These are phyloP conservation scores for Circinella minor DNA, from an alignment of 371 early-diverging fungal genomes.

Conservation along the genomic window DNA sequence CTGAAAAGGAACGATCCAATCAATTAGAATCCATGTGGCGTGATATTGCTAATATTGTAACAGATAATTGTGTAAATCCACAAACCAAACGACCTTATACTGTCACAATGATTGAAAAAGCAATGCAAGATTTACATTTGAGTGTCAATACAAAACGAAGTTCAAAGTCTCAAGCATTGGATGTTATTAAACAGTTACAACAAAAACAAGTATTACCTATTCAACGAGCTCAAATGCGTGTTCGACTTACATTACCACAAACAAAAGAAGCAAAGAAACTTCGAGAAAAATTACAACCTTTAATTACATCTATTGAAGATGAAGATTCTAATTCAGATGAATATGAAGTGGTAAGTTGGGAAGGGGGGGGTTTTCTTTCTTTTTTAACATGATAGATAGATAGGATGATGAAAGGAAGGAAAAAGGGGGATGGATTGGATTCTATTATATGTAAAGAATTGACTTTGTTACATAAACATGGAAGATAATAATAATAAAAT, in stretches of 20 bases:
- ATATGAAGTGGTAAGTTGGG: slow-evolving; percentile 83
- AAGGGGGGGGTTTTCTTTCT: too few species aligned
- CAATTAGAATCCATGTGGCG: slow-evolving; percentile 80
- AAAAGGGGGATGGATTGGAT: too few species aligned
- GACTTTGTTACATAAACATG: slow-evolving; percentile 5
- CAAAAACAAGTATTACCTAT: slow-evolving; percentile 89
- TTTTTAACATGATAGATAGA: neutral
- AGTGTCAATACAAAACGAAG: slow-evolving; percentile 86
- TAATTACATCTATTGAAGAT: slow-evolving; percentile 82
- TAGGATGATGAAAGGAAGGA: too few species aligned
- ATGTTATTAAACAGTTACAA: slow-evolving; percentile 91
- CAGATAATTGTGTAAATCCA: slow-evolving; percentile 95
- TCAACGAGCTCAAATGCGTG: slow-evolving; percentile 91
- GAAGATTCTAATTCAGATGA: slow-evolving; percentile 81
- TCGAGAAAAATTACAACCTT: slow-evolving; percentile 74
- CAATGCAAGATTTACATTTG: slow-evolving; percentile 91
- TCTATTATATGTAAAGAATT: too few species aligned
- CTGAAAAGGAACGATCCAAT: slow-evolving; percentile 91
- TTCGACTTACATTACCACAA: slow-evolving; percentile 74
- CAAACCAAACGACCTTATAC: slow-evolving; percentile 94
- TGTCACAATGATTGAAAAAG: slow-evolving; percentile 96
- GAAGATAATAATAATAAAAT: too few species aligned
- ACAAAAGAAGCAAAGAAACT: slow-evolving; percentile 88
- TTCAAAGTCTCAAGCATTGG: slow-evolving; percentile 89
- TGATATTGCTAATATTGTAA: slow-evolving; percentile 93